These are phyloP conservation scores for Trichophyton benhamiae DNA, from an alignment of 2,329 filamentous ascomycete genomes.

Conservation along the genomic window DNA sequence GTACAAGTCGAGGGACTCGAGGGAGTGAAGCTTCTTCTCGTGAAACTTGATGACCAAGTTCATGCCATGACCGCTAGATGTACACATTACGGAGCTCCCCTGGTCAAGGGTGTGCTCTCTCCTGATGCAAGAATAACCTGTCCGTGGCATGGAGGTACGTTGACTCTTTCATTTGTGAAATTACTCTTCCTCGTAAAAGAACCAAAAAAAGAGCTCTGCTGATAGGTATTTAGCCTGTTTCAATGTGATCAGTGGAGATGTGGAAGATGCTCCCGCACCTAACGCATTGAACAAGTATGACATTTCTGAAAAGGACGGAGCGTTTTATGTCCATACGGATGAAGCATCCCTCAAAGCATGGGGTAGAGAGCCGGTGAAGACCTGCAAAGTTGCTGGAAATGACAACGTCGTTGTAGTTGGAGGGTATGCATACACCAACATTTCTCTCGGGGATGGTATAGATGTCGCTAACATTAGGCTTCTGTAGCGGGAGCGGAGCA, in stretches of 20 bases:
- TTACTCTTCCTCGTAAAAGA: neutral
- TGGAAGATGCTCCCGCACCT: slow-evolving; percentile 86
- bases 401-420: slow-evolving; percentile 71
- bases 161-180: neutral
- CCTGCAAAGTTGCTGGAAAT: slow-evolving; percentile 48
- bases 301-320: slow-evolving; percentile 66
- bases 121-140: slow-evolving; percentile 75
- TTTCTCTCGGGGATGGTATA: neutral
- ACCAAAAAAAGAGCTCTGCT: neutral
- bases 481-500: slow-evolving; percentile 59
- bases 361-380: slow-evolving; percentile 59
- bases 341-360: slow-evolving; percentile 66
- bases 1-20: slow-evolving; percentile 83
- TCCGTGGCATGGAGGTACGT: slow-evolving; percentile 85
- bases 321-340: slow-evolving; percentile 72
- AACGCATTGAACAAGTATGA: slow-evolving; percentile 77
- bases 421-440: slow-evolving; percentile 35
- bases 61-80: slow-evolving; percentile 76
- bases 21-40: slow-evolving; percentile 70
- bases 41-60: slow-evolving; percentile 63
- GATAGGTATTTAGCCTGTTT: slow-evolving; percentile 60
- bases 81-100: slow-evolving; percentile 80
- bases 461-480: neutral
- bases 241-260: slow-evolving; percentile 74
- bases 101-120: slow-evolving; percentile 74